phyloP scores from a whole-genome alignment of 805 yeast genomes.

The Brettanomyces sp. region DNA sequence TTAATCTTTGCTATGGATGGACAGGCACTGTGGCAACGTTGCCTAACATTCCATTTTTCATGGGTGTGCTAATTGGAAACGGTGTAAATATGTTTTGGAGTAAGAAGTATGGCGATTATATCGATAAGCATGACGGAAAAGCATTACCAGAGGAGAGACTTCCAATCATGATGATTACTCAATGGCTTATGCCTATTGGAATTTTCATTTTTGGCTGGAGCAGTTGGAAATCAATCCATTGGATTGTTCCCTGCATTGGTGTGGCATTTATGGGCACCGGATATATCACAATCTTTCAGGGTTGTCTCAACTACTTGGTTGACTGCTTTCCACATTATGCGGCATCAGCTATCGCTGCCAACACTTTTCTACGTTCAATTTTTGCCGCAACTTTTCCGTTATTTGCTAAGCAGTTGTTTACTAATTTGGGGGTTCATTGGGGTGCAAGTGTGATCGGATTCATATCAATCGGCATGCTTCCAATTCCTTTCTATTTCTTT shows the following conservation, averaged over 20 bases:
- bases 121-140: conserved; percentile 27
- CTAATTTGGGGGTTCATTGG: conserved; percentile 56
- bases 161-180: conserved; percentile 42
- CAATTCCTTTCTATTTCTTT: conserved; percentile 53
- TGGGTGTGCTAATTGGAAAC: conserved; percentile 29
- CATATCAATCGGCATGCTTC: conserved; percentile 46
- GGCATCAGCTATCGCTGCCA: conserved; percentile 46
- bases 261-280: conserved; percentile 51
- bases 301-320: conserved; percentile 59
- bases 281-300: conserved; percentile 54
- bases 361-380: conserved; percentile 55
- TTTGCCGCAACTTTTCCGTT: conserved; percentile 66
- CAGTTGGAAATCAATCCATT: conserved; percentile 31
- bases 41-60: conserved; percentile 27
- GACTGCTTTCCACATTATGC: conserved; percentile 63
- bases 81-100: conserved; percentile 24
- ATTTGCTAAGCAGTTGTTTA: conserved; percentile 52
- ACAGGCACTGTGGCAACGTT: conserved; percentile 24
- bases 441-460: conserved; percentile 58
- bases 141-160: conserved; percentile 55
- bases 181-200: conserved; percentile 50
- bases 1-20: conserved; percentile 21
- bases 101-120: conserved; percentile 7
- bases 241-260: conserved; percentile 53
- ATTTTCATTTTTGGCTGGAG: conserved; percentile 61